These are phyloP conservation scores for Mycoemilia scoparia DNA, from an alignment of 192 early-diverging fungal genomes.

Conservation along the genomic window DNA sequence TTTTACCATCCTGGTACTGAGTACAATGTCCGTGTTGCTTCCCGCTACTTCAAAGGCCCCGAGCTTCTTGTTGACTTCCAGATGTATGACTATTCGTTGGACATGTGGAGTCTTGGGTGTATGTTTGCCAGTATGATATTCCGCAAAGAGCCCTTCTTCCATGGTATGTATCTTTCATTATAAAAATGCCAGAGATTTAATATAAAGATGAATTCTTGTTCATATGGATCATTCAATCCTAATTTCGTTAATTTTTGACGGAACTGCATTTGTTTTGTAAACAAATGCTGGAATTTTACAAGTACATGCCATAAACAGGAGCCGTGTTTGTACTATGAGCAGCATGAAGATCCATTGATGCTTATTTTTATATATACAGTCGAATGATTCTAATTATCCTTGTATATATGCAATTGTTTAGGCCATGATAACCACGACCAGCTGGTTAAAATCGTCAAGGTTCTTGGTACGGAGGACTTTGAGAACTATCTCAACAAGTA, in stretches of 20 bases:
- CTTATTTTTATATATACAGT: not conserved
- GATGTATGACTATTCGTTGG: conserved; percentile 96
- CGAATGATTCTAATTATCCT: not conserved
- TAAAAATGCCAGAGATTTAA: no score
- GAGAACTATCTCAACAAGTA: conserved; percentile 89
- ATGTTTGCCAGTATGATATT: conserved; percentile 99
- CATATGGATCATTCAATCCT: no score
- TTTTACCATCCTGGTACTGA: conserved; percentile 95
- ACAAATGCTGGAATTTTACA: no score
- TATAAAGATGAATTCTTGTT: no score
- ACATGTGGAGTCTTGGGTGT: conserved; percentile 98
- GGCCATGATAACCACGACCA: conserved; percentile 97
- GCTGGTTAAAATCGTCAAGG: conserved; percentile 95
- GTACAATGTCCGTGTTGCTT: conserved; percentile 97
- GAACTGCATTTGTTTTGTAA: no score
- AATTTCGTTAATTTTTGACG: no score
- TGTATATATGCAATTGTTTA: no score
- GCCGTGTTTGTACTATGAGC: no score
- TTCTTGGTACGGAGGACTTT: conserved; percentile 91
- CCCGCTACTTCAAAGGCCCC: conserved; percentile 97
- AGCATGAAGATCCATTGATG: not conserved
- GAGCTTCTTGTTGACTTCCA: conserved; percentile 97
- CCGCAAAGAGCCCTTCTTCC: conserved; percentile 98
- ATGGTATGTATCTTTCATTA: no score
- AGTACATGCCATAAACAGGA: no score